phyloP scores from a whole-genome alignment of 805 yeast genomes.

The Middelhovenomyces tepae region DNA sequence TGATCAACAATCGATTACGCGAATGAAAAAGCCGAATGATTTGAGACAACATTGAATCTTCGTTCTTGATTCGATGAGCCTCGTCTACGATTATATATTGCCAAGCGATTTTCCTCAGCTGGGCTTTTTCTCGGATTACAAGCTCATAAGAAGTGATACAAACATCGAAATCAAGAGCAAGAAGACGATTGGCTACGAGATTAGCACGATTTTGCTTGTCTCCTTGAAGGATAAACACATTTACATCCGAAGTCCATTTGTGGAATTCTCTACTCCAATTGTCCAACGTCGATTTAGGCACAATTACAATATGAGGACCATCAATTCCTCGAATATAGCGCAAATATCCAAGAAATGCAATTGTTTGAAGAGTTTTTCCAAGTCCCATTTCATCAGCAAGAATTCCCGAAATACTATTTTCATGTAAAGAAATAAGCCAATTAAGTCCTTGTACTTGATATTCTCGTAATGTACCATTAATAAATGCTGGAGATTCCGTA shows the following conservation, averaged over 20 bases:
- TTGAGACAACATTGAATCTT: slow-evolving; percentile 82
- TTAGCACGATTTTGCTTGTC: slow-evolving; percentile 65
- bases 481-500: slow-evolving; percentile 72
- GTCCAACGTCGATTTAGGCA: slow-evolving; percentile 91
- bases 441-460: slow-evolving; percentile 93
- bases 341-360: slow-evolving; percentile 80
- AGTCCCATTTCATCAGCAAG: slow-evolving; percentile 98
- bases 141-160: slow-evolving; percentile 86
- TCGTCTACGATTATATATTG: slow-evolving; percentile 90
- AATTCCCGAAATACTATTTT: slow-evolving; percentile 81
- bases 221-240: slow-evolving; percentile 78
- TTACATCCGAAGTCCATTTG: slow-evolving; percentile 92
- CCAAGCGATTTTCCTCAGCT: slow-evolving; percentile 78
- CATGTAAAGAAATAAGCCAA: slow-evolving; percentile 84
- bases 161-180: slow-evolving; percentile 77
- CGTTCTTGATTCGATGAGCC: slow-evolving; percentile 94
- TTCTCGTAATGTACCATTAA: slow-evolving; percentile 69
- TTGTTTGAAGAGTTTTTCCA: slow-evolving; percentile 92
- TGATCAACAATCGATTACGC: slow-evolving; percentile 71
- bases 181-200: slow-evolving; percentile 47
- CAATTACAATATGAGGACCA: slow-evolving; percentile 88
- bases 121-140: slow-evolving; percentile 80
- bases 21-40: slow-evolving; percentile 85
- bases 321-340: slow-evolving; percentile 65
- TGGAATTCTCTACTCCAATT: slow-evolving; percentile 94